Evolutionary conservation across 441 rosid genomes (phyloP).

Genomic region (Jatropha multifida): DNA sequence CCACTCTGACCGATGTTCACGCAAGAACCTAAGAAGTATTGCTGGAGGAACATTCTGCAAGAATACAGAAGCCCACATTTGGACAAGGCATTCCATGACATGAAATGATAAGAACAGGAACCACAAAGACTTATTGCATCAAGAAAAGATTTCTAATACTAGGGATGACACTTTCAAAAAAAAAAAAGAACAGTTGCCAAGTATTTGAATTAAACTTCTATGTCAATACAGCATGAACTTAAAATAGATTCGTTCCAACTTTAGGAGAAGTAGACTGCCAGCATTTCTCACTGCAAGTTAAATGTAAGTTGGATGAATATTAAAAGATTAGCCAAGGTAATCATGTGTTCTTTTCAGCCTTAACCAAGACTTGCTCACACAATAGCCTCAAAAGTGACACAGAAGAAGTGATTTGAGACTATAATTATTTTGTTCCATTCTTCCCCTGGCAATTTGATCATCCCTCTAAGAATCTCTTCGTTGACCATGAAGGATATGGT

Average conservation of each 20-base stretch:
- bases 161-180: neutral
- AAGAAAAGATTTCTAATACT: neutral
- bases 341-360: neutral
- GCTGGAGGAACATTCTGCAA: conserved; percentile 91
- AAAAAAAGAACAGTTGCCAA: neutral
- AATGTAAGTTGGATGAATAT: neutral
- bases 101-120: neutral
- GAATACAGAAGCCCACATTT: neutral
- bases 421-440: neutral
- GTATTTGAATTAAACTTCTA: neutral
- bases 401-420: neutral
- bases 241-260: neutral
- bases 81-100: neutral
- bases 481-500: neutral
- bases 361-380: neutral
- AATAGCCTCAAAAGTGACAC: neutral
- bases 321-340: neutral
- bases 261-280: neutral
- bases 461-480: neutral
- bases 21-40: conserved; percentile 84
- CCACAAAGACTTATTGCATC: neutral
- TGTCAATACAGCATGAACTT: neutral
- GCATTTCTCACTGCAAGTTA: neutral
- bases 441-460: neutral
- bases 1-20: conserved; percentile 99